Evolutionary conservation across 2,329 filamentous ascomycete species (phyloP).

Genomic region (Colletotrichum sp.): DNA sequence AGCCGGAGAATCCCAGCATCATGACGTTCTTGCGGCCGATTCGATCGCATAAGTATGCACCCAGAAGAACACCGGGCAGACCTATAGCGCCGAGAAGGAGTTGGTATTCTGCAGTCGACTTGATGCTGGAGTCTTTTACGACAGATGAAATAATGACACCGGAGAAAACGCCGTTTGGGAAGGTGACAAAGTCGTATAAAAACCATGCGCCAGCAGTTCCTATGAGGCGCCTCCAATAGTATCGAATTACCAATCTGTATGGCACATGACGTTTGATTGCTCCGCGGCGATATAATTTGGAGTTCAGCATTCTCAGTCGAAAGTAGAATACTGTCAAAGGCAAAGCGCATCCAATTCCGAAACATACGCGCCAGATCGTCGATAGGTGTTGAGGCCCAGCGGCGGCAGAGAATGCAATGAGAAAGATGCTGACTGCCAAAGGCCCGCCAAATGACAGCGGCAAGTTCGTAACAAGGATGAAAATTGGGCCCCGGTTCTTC

Average conservation of each 20-base stretch:
- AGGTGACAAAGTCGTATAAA: slow-evolving; percentile 54
- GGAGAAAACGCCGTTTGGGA: slow-evolving; percentile 52
- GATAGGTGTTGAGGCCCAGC: slow-evolving; percentile 37
- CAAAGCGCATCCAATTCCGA: slow-evolving; percentile 52
- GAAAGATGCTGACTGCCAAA: slow-evolving; percentile 48
- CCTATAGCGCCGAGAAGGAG: slow-evolving; percentile 48
- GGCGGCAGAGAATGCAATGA: slow-evolving; percentile 46
- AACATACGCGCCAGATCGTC: slow-evolving; percentile 54
- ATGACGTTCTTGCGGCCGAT: slow-evolving; percentile 55
- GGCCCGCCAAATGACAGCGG: slow-evolving; percentile 34
- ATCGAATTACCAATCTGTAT: slow-evolving; percentile 52
- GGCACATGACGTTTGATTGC: slow-evolving; percentile 58
- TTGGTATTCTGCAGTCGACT: slow-evolving; percentile 52
- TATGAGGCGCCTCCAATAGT: slow-evolving; percentile 59
- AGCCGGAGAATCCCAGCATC: slow-evolving; percentile 55
- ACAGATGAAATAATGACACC: slow-evolving; percentile 46
- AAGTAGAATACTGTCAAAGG: slow-evolving; percentile 62
- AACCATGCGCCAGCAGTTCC: slow-evolving; percentile 63
- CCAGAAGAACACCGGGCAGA: slow-evolving; percentile 55
- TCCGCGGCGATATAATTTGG: slow-evolving; percentile 53
- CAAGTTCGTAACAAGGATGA: slow-evolving; percentile 51
- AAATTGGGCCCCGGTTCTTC: slow-evolving; percentile 42
- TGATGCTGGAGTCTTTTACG: slow-evolving; percentile 39
- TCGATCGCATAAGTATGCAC: slow-evolving; percentile 50
- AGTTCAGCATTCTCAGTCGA: slow-evolving; percentile 58